Evolutionary conservation across 805 yeast genomes (phyloP), one percentile per base, ranked within the genome.

Genomic region (Lipomyces sp.): DNA sequence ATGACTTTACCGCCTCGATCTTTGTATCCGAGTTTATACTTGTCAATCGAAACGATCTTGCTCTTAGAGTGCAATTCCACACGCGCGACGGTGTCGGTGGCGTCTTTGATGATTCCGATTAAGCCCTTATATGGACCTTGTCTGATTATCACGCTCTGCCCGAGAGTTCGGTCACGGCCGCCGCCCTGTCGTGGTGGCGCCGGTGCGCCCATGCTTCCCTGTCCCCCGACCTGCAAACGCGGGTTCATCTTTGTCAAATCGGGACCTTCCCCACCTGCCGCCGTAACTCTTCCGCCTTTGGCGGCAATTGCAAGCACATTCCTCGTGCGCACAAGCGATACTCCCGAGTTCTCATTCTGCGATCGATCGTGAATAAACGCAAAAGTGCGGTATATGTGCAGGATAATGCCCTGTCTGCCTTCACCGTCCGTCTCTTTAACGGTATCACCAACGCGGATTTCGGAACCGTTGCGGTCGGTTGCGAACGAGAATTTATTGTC

Each of bases 81-180:
- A 53, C 97, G 79, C 1, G 97, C 98, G 60, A 78, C 79, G 13
- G 84, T 84, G 56, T 95, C 98, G 62, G 88, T 93, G 8, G 96
- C 88, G 65, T 93, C 98, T 60, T 86, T 84, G 38, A 93, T 87
- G 58, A 87, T 85, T 66, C 98, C 98, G 72, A 84, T 82, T 60
- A 88, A 81, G 40, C 98, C 98, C 71, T 93, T 93, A 68, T 91
- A 88, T 28, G 95, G 93, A n/a, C 96, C 88, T 63, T 85, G 82
- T 34, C 86, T 80, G 43, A 93, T 85, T 58, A 88, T 80, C 21
- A 93, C 96, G 51, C 84, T 84, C 64, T 87, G 88, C 60, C 87
- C 85, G 33, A 93, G 64, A 26, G 95, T 80, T 42, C 79, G 79
- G 67, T 88, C 96, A 59, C 95, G 80, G 7, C 95, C 96, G 10